phyloP scores from a whole-genome alignment of 2,329 filamentous ascomycete genomes.

The Ophiosphaerella narmari region DNA sequence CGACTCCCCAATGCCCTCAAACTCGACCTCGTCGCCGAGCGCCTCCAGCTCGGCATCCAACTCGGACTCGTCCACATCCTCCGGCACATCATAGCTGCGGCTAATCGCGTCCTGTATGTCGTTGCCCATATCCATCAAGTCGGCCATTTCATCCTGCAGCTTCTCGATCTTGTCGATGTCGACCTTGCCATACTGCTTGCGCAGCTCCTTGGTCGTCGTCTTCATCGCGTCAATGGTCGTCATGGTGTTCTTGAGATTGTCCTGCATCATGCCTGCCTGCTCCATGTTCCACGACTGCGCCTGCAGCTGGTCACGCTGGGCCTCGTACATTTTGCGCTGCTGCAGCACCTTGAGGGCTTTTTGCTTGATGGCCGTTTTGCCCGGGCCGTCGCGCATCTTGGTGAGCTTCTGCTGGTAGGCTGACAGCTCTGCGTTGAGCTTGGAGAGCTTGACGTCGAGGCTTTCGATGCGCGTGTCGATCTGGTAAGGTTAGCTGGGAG shows the following conservation, averaged over 20 bases:
- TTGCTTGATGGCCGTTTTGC: constrained; percentile 88
- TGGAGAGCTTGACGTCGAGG: constrained; percentile 92
- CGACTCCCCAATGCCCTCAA: constrained; percentile 69
- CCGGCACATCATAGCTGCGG: constrained; percentile 89
- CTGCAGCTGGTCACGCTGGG: constrained; percentile 90
- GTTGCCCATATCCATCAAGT: constrained; percentile 95
- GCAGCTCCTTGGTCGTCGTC: constrained; percentile 90
- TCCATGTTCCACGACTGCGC: constrained; percentile 99
- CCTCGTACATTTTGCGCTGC: constrained; percentile 91
- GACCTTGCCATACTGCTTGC: constrained; percentile 94
- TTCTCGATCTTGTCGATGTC: constrained; percentile 97
- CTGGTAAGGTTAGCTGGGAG: constrained; percentile 48
- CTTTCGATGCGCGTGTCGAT: constrained; percentile 80
- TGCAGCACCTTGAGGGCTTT: constrained; percentile 94
- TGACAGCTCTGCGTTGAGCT: constrained; percentile 85
- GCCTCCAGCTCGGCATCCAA: constrained; percentile 96
- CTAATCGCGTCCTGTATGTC: constrained; percentile 96
- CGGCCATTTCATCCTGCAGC: constrained; percentile 98
- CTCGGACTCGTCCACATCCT: constrained; percentile 96
- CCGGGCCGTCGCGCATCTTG: constrained; percentile 94
- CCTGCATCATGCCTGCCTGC: constrained; percentile 96
- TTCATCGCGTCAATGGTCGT: constrained; percentile 97
- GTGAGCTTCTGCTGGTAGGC: constrained; percentile 85
- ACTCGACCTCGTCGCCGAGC: constrained; percentile 88
- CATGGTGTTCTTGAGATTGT: constrained; percentile 98